Evolutionary conservation across 495 filamentous ascomycete species (phyloP).

Genomic region (Daldinia loculata): DNA sequence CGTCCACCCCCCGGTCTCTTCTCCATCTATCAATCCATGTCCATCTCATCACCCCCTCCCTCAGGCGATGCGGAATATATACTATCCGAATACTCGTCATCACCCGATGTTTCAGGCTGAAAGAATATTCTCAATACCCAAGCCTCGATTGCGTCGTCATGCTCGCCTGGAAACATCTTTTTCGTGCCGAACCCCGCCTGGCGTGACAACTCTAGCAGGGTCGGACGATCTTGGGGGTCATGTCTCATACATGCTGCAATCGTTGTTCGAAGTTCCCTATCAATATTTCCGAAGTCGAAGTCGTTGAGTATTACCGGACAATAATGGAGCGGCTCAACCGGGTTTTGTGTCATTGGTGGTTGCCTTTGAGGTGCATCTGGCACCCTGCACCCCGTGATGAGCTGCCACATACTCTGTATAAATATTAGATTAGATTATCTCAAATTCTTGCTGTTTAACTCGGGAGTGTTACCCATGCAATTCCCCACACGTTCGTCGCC

Average conservation of each 20-base stretch:
- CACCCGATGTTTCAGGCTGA: not conserved
- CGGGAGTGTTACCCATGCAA: constrained; percentile 20
- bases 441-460: not conserved
- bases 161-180: constrained; percentile 1
- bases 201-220: not conserved
- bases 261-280: constrained; percentile 7
- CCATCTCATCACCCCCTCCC: not conserved
- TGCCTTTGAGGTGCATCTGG: constrained; percentile 8
- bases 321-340: not conserved
- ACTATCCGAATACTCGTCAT: no score
- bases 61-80: no score
- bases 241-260: constrained; percentile 20
- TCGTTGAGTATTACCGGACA: constrained; percentile 5
- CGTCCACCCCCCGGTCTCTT: not conserved
- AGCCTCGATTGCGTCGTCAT: not conserved
- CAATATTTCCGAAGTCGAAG: not conserved
- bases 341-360: not conserved
- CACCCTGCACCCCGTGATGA: constrained; percentile 16
- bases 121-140: constrained; percentile 8
- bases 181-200: not conserved
- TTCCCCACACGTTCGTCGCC: constrained; percentile 28
- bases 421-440: not conserved
- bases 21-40: no score
- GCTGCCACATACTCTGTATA: constrained; percentile 30
- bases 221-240: constrained; percentile 1